A percentile compares a stretch with the other conserved stretches of the same genome.
phyloP scores from a whole-genome alignment of 106 monocot genomes.

The Acorus calamus region DNA sequence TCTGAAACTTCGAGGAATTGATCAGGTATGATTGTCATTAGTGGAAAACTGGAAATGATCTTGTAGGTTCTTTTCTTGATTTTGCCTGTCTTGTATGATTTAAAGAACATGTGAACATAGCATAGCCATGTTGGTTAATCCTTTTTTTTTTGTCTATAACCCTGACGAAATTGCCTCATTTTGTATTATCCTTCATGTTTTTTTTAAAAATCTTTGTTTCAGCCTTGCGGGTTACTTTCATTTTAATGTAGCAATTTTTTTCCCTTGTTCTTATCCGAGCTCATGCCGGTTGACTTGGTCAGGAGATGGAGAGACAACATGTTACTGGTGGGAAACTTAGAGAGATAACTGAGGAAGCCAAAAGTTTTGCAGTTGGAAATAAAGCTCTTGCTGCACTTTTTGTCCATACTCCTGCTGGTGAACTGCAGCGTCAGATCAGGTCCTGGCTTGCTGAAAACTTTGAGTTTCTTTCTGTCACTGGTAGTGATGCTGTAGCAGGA shows the following conservation, averaged over 20 bases:
- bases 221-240: too few species aligned
- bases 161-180: too few species aligned
- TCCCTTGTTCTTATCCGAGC: too few species aligned
- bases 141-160: too few species aligned
- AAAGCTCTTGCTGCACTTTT: slow-evolving; percentile 90
- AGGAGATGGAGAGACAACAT: slow-evolving; percentile 98
- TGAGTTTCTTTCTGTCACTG: slow-evolving; percentile 87
- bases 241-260: too few species aligned
- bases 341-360: slow-evolving; percentile 97
- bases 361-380: slow-evolving; percentile 80
- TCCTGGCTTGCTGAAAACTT: slow-evolving; percentile 96
- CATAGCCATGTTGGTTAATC: too few species aligned
- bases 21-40: slow-evolving; percentile 34
- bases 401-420: slow-evolving; percentile 99
- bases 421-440: slow-evolving; percentile 92
- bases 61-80: neutral
- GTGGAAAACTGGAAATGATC: neutral
- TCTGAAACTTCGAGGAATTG: slow-evolving; percentile 87
- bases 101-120: neutral
- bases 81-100: neutral
- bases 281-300: slow-evolving; percentile 3
- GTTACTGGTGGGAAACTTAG: slow-evolving; percentile 89
- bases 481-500: slow-evolving; percentile 56
- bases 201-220: too few species aligned
- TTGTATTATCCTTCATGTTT: too few species aligned